Evolutionary conservation across 352 stramenopile species (phyloP), one percentile per base, ranked within the genome.

Genomic region (Achlya hypogyna): DNA sequence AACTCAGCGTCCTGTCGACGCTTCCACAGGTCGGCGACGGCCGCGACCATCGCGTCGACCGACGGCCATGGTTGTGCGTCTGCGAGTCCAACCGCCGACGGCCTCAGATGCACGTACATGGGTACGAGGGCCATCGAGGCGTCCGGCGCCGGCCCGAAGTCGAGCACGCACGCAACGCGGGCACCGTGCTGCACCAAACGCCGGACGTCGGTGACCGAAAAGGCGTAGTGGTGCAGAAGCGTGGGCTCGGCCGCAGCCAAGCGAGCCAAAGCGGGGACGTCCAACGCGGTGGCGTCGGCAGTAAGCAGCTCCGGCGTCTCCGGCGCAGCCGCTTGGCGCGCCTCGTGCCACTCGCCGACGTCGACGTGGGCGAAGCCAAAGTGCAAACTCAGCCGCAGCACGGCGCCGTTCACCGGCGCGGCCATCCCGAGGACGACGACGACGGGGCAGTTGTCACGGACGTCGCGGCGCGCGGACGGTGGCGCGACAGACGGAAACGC

Each of bases 301-400:
- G n/a, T n/a, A n/a, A n/a, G n/a, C n/a, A n/a, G n/a, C 16, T 54
- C 49, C 23, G 23, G 31, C 10, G 49, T 56, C n/a, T 38, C 49
- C 2, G 49, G 49, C 2, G 16, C 49, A 16, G 6, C 22, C 38
- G 28, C 4, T 5, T 38, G 20, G 9, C 16, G 8, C 8, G 23
- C 47, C 12, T 16, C 10, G n/a, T 49, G 42, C 60, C 60, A 67
- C 16, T 49, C 42, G 31, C 59, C 60, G 10, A 67, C 60, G 32
- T 67, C 60, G 8, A 67, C 18, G 16, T 25, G n/a, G 8, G 42
- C 25, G 23, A 59, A 67, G n/a, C 51, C 47, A 67, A 60, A 67
- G 4, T 51, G 60, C 4, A 27, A 9, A 25, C 60, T 58, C n/a
- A 67, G 27, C 0, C 35, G 60, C 14, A 58, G 29, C 5, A 67